These are phyloP conservation scores for Ophiocordyceps unilateralis DNA, from an alignment of 2,329 filamentous ascomycete species.

Conservation along the genomic window DNA sequence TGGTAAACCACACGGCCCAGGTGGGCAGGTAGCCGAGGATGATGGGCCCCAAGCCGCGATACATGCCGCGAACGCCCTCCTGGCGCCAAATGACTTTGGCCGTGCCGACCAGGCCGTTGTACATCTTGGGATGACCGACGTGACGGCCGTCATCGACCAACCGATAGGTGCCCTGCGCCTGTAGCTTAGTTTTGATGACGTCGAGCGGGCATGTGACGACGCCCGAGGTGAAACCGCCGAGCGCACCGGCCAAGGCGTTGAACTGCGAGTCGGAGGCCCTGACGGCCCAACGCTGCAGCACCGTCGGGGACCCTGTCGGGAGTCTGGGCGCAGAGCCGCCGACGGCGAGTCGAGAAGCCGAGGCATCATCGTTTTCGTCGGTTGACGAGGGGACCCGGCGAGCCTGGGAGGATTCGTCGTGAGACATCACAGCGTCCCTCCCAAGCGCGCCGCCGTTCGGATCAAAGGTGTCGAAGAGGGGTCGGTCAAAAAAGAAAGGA, in stretches of 20 bases:
- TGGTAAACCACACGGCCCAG: slow-evolving; percentile 95
- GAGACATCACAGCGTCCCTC: slow-evolving; percentile 27
- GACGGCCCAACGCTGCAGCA: slow-evolving; percentile 37
- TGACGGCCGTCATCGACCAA: slow-evolving; percentile 30
- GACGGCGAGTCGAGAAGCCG: slow-evolving; percentile 13
- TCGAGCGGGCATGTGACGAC: slow-evolving; percentile 93
- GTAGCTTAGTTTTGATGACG: slow-evolving; percentile 97
- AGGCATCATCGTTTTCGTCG: slow-evolving; percentile 18
- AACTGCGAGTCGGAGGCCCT: slow-evolving; percentile 46
- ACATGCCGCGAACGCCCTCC: slow-evolving; percentile 80
- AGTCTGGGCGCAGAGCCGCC: slow-evolving; percentile 14
- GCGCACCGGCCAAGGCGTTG: slow-evolving; percentile 72
- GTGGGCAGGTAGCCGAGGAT: slow-evolving; percentile 90
- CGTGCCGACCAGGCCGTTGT: slow-evolving; percentile 76
- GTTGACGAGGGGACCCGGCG: slow-evolving; percentile 12
- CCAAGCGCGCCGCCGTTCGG: neutral
- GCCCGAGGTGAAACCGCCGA: slow-evolving; percentile 82
- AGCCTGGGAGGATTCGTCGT: slow-evolving; percentile 25
- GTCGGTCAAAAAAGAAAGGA: neutral
- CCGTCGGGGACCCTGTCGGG: slow-evolving; percentile 16
- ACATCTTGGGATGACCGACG: slow-evolving; percentile 42
- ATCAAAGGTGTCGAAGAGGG: neutral
- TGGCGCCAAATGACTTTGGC: slow-evolving; percentile 71
- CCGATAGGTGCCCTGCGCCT: slow-evolving; percentile 76
- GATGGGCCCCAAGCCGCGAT: slow-evolving; percentile 85